A percentile compares a stretch with the other conserved stretches of the same genome.
Conservation (phyloP, 768 basidiomycete genomes). For the Leccinum truebloodii region DNA sequence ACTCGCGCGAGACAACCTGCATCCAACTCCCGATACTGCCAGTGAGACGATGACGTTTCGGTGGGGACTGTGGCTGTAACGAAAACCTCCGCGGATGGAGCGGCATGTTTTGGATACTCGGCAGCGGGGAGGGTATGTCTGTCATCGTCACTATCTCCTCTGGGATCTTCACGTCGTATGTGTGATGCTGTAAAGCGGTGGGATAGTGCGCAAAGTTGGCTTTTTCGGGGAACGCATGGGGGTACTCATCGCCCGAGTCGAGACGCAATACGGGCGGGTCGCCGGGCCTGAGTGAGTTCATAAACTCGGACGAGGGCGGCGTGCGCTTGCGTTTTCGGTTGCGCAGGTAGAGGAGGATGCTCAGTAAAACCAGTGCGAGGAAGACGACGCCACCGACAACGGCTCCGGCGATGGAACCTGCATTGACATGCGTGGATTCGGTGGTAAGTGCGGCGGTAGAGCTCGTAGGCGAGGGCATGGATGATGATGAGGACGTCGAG, state of each 20-base stretch:
- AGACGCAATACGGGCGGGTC: conserved; percentile 29
- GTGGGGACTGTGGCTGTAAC: conserved; percentile 4
- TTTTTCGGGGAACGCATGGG: conserved; percentile 21
- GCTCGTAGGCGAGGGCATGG: background rate
- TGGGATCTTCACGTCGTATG: conserved; percentile 12
- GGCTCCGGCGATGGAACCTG: conserved; percentile 54
- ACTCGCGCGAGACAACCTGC: conserved; percentile 12
- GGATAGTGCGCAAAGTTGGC: conserved; percentile 6
- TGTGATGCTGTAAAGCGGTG: conserved; percentile 5
- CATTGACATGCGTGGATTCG: conserved; percentile 15
- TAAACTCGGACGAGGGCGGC: conserved; percentile 65
- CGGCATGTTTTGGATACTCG: conserved; percentile 20
- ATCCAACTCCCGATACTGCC: conserved; percentile 28
- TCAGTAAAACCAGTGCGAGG: conserved; percentile 36
- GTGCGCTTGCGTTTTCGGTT: conserved; percentile 41
- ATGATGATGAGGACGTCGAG: background rate
- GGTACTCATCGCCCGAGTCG: conserved; percentile 21
- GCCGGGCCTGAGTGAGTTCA: conserved; percentile 32
- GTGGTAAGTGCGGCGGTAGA: conserved; percentile 12
- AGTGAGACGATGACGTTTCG: conserved; percentile 1
- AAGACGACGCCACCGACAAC: conserved; percentile 50
- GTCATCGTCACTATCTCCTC: conserved; percentile 12
- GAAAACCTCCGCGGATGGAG: conserved; percentile 27
- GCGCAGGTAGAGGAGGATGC: conserved; percentile 42
- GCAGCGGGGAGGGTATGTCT: conserved; percentile 14